These are phyloP conservation scores for Yamadazyma pseudoaaseri DNA, from an alignment of 1,139 yeast species.

Conservation along the genomic window DNA sequence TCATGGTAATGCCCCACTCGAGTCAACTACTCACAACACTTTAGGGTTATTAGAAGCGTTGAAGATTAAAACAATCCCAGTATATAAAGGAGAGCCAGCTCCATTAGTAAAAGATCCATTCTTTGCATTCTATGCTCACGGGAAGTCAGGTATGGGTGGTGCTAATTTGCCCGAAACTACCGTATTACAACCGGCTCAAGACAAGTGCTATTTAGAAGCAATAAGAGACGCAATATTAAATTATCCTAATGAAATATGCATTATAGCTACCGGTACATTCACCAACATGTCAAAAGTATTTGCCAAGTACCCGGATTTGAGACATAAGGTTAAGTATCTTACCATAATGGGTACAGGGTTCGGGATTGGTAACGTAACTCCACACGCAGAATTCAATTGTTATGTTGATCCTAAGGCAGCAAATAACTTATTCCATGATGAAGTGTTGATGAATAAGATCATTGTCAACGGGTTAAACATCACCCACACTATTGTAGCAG, in stretches of 20 bases:
- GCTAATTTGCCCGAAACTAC: constrained; percentile 57
- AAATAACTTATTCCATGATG: constrained; percentile 47
- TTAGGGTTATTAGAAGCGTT: constrained; percentile 63
- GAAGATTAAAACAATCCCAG: constrained; percentile 49
- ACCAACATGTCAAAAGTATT: constrained; percentile 66
- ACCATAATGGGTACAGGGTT: constrained; percentile 81
- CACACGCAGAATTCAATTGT: constrained; percentile 75
- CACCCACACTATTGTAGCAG: constrained; percentile 69
- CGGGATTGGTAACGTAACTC: constrained; percentile 43
- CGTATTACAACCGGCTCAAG: constrained; percentile 23
- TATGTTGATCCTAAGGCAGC: constrained; percentile 80
- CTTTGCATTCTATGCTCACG: constrained; percentile 69
- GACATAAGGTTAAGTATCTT: constrained; percentile 44
- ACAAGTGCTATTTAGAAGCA: constrained; percentile 53
- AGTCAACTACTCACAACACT: constrained; percentile 68
- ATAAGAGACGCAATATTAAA: constrained; percentile 48
- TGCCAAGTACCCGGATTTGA: constrained; percentile 49
- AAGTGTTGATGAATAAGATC: constrained; percentile 44
- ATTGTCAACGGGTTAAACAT: constrained; percentile 66
- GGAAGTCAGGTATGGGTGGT: constrained; percentile 75
- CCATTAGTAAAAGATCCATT: constrained; percentile 54
- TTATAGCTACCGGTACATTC: constrained; percentile 71
- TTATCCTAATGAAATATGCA: constrained; percentile 46
- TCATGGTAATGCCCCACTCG: constrained; percentile 74
- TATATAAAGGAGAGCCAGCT: constrained; percentile 60